phyloP scores from a whole-genome alignment of 345 rosid species.

The Toxicodendron radicans region DNA sequence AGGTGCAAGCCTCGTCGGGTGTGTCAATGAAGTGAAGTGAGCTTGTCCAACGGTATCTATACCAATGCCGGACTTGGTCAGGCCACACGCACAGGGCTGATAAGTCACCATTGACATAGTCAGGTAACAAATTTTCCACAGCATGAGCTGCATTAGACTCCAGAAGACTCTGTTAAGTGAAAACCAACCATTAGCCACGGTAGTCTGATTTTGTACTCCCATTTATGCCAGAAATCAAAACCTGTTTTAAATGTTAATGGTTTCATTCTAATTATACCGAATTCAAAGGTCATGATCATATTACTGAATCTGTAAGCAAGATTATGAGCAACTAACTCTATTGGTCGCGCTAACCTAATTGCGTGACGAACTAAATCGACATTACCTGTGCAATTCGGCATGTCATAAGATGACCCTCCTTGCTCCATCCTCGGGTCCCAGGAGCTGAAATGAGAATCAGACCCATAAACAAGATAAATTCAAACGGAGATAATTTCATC shows the following conservation, averaged over 20 bases:
- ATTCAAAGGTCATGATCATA: not conserved
- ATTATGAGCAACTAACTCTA: not conserved
- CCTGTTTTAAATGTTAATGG: not conserved
- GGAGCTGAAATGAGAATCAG: constrained; percentile 39
- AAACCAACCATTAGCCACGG: not conserved
- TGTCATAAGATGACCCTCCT: constrained; percentile 87
- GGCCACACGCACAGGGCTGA: constrained; percentile 72
- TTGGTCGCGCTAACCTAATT: not conserved
- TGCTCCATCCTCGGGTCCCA: constrained; percentile 71
- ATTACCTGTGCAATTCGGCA: constrained; percentile 88
- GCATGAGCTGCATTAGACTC: constrained; percentile 73
- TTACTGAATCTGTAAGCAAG: not conserved
- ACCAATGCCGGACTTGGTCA: constrained; percentile 78
- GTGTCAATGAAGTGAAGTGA: constrained; percentile 79
- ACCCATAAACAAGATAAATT: constrained; percentile 28
- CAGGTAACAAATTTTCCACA: constrained; percentile 54
- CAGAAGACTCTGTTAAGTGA: constrained; percentile 50
- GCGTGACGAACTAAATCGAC: not conserved
- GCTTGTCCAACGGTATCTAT: constrained; percentile 71
- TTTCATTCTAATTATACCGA: not conserved
- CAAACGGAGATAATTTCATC: constrained; percentile 23
- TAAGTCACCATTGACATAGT: constrained; percentile 49
- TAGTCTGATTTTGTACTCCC: no score
- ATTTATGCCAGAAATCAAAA: no score
- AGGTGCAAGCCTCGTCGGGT: constrained; percentile 62